Evolutionary conservation across 148 eudicot genomes (phyloP), one percentile per base, ranked within the genome.

Genomic region (Beta vulgaris): DNA sequence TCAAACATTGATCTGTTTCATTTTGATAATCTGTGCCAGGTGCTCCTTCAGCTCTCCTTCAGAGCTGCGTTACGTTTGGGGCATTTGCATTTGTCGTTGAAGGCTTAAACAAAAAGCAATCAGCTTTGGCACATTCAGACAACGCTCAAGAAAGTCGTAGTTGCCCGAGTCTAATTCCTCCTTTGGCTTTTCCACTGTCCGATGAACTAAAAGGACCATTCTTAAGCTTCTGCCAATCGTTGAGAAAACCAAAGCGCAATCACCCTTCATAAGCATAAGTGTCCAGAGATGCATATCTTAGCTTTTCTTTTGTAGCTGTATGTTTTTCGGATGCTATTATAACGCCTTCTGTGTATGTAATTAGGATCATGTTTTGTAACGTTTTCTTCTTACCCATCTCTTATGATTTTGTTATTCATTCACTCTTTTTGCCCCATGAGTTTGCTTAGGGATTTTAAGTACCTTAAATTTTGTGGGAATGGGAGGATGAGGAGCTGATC

Each of bases 61-160:
- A 91, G 84, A 87, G 88, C 81, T 94, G 98, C 73, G 78, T 88
- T 74, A 91, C 92, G 35, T 92, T 91, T 68, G 98, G 97, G 69
- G 97, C 93, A 35, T 94, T 94, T 78, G 88, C 91, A 12, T 80
- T 91, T 54, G 73, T 90, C 42, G 66, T 87, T 25, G 98, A 94
- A 82, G 91, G 91, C 60, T 87, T 90, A 34, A 90, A 90, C 92
- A 87, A 91, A 75, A 85, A 79, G 73, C 97, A 86, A 65, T 84
- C 97, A 0, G 98, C 97, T 25, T 65, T 94, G 84, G 97, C 98
- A 1, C 91, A 74, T 64, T 73, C 86, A 55, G 79, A 54, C 64
- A 60, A 34, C 54, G 81, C 64, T 19, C 72, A 34, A 78, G 84
- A 36, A 18, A 68, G 18, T 63, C 74, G 46, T 54, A 62, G 76